Evolutionary conservation across 2,329 filamentous ascomycete genomes (phyloP), one percentile per base, ranked within the genome.

Genomic region (Ophiostoma populinum): DNA sequence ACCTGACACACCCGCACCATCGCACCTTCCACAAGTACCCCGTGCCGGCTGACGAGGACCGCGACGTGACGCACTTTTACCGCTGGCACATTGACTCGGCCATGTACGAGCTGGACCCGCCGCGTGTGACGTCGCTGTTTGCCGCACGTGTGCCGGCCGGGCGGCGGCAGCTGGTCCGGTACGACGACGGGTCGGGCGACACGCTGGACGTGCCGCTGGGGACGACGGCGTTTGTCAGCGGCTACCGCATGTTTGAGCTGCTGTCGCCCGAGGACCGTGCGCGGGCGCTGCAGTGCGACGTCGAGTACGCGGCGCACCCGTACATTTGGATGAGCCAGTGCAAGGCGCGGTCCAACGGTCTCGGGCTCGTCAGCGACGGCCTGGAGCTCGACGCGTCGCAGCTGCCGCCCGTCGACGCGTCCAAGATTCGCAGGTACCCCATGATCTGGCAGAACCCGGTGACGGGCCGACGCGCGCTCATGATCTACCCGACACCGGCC

Each of bases 11-110:
- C 47, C 80, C 80, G 6, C 79, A 86, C 47, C 80, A 86, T 57
- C 66, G 65, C 39, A 81, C 74, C 1, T 86, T 85, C 54, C 80
- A 85, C 53, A 67, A 70, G 37, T 68, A 70, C 6, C 51, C 57
- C 13, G 68, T 85, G 41, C 64, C 75, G 0, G 53, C 51, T 4
- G 51, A 55, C 6, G 58, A 64, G 9, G 63, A 67, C 39, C 50
- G 60, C 15, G 55, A 55, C 42, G 61, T 51, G 38, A 67, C 63
- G 3, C 57, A 55, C 56, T 73, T 81, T 55, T 83, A 80, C 54
- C 62, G 79, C 38, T 83, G 79, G 79, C 79, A 83, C 51, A 82
- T 83, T 32, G 79, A 83, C 47, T 78, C 79, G 3, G 78, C 79
- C 2, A 57, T 83, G 10, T 83, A 83, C 48, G 75, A 68, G n/a